These are phyloP conservation scores for Tylopilus sp. DNA, from an alignment of 768 basidiomycete species.

Conservation along the genomic window DNA sequence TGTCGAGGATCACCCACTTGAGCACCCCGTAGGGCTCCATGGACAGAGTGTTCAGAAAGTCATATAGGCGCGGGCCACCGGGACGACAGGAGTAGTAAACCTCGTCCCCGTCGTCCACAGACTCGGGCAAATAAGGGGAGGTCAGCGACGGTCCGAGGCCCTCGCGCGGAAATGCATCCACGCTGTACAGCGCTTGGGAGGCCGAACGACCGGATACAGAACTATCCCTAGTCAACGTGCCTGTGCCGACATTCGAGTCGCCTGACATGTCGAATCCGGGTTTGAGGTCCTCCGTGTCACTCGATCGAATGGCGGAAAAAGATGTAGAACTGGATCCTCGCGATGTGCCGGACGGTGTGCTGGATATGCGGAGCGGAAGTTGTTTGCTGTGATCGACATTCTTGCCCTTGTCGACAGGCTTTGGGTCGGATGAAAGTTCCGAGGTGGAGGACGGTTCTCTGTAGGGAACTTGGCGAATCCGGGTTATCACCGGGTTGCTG, in stretches of 20 bases:
- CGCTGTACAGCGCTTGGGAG: slow-evolving; percentile 21
- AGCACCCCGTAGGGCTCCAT: slow-evolving; percentile 62
- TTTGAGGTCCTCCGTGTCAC: slow-evolving; percentile 23
- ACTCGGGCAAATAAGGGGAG: slow-evolving; percentile 48
- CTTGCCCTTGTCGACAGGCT: not conserved
- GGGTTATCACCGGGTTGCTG: slow-evolving; percentile 4
- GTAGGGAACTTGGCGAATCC: not conserved
- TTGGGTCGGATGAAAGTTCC: not conserved
- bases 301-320: slow-evolving; percentile 3
- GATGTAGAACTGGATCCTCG: slow-evolving; percentile 7
- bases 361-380: slow-evolving; percentile 4
- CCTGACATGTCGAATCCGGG: slow-evolving; percentile 11
- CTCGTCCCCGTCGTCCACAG: slow-evolving; percentile 41
- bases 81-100: slow-evolving; percentile 63
- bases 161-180: slow-evolving; percentile 34
- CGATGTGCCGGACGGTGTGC: slow-evolving; percentile 8
- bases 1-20: slow-evolving; percentile 65
- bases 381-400: slow-evolving; percentile 6
- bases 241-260: not conserved
- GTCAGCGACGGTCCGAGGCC: slow-evolving; percentile 51
- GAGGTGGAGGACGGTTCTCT: slow-evolving; percentile 10
- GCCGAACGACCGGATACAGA: slow-evolving; percentile 7
- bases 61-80: slow-evolving; percentile 61
- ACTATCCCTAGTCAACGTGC: slow-evolving; percentile 1
- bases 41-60: slow-evolving; percentile 57